Base-by-base conservation (phyloP, 2,329 filamentous ascomycete species). In the Celoporthe dispersa region DNA sequence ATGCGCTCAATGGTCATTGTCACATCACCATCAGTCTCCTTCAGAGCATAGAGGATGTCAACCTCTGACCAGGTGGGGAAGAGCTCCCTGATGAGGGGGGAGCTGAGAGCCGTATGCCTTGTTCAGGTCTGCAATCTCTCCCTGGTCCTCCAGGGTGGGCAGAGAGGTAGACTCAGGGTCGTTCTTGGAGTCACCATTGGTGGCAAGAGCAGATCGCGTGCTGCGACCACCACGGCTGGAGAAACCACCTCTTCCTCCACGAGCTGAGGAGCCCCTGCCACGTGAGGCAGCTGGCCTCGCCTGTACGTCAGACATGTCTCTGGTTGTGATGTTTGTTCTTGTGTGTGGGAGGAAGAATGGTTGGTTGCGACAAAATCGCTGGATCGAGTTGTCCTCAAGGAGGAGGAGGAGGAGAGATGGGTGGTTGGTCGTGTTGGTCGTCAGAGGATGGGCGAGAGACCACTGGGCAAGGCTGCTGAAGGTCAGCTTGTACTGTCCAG, bases 61-160 rank as follows among this genome's bases (percentile, higher is more conserved):
- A 94, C 93, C 78, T 97, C 93, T 76, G 94, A 95, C 96, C 95
- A 98, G 81, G 94, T 92, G 71, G 93, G 90, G 84, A 97, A 98
- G 84, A 98, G 91, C 81, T 97, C 94, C 84, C 93, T 94, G 80
- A 99, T 90, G 77, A 91, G 90, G 73, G n/a, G 86, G 86, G 76
- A 97, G 88, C 84, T 95, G 93, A 78, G 85, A 84, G 77, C 92
- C 88, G 80, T 97, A 96, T 81, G 93, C 90, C 86, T 93, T 94
- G 88, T 97, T 97, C 79, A 98, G 90, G 83, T 97, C 90, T 79
- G 92, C 93, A 75, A 98, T 88, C 82, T 98, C 94, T 80, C 93
- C 92, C 80, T 97, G 91, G 78, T 98, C 94, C 75, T 90, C 86
- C 73, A 92, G 87, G 75, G 87, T 84, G 73, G 88, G 82, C 78